Base-by-base conservation (phyloP, 148 eudicot genomes). In the Cornus controversa region DNA sequence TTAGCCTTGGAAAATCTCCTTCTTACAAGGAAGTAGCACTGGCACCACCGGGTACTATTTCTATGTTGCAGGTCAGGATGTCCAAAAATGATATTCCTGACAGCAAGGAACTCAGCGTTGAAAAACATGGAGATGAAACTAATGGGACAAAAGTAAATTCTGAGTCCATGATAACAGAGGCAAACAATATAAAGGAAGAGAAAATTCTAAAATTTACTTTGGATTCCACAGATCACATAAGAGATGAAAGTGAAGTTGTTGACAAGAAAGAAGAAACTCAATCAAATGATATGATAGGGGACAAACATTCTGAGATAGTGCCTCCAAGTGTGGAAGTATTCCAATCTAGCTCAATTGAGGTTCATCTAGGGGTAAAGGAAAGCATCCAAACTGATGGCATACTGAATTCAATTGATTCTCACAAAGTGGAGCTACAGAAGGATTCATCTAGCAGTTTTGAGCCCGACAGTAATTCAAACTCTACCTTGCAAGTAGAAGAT, bases 1-100 rank as follows among this genome's bases (percentile, higher is more conserved):
- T 92, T 77, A 89, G 92, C 81, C 85, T 96, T 57, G 98, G 97
- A 18, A 93, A 90, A 80, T 96, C 99, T 75, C 99, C 98, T 83
- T 96, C 99, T 9, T 96, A 96, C 75, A 96, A 93, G 86, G 99
- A 96, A 84, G 99, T 96, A 29, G 99, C 99, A 45, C 79, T 96
- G 82, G 98, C 99, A 54, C 99, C 97, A 9, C 99, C 99, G 53
- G 99, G 99, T 72, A 89, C 90, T 71, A 89, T 96, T 60, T 73
- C 98, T 45, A 86, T 88, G 86, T 72, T 92, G 76, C 98, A 91
- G 77, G 87, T 79, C 72, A 82, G 78, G 78, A 80, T 72, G 71
- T 73, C 80, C 70, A 77, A 89, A 37, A 80, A 77, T 81, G 88
- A 85, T 24, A 36, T 53, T 83, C 73, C 78, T 64, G 80, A 73